Evolutionary conservation across 805 yeast species (phyloP).

Genomic region (Kregervanrija delftensis): DNA sequence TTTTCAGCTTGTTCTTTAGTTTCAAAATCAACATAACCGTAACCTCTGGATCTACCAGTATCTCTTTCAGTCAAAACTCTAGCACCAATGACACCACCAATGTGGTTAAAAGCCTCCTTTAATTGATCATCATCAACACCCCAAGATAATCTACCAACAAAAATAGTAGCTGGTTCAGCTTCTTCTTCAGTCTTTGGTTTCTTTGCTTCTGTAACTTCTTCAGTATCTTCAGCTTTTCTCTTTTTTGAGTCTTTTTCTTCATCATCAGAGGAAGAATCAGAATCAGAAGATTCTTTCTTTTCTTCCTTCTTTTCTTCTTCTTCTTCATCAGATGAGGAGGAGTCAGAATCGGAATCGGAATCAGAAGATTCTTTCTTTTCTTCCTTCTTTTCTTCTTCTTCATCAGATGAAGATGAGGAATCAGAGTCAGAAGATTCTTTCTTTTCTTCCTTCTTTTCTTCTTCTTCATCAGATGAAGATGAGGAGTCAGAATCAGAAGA

Average conservation of each 20-base stretch:
- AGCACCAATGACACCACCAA: conserved; percentile 79
- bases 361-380: conserved; percentile 12
- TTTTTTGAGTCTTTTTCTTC: conserved; percentile 31
- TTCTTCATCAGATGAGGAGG: conserved; percentile 18
- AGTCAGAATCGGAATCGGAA: conserved; percentile 24
- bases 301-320: conserved; percentile 10
- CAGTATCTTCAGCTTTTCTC: conserved; percentile 34
- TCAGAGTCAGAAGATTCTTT: conserved; percentile 13
- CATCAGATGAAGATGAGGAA: conserved; percentile 22
- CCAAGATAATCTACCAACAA: conserved; percentile 98
- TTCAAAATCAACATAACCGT: conserved; percentile 94
- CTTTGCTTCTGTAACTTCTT: conserved; percentile 39
- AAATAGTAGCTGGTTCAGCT: conserved; percentile 78
- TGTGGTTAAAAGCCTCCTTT: conserved; percentile 71
- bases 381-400: conserved; percentile 10
- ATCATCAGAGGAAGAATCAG: conserved; percentile 16
- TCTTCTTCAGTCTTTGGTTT: conserved; percentile 34
- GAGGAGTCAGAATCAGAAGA: conserved; percentile 15
- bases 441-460: conserved; percentile 3
- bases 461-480: conserved; percentile 12
- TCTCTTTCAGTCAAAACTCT: conserved; percentile 88
- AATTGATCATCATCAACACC: conserved; percentile 94
- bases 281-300: conserved; percentile 17
- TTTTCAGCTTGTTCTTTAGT: conserved; percentile 71
- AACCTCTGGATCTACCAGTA: conserved; percentile 89